phyloP scores from a whole-genome alignment of 345 rosid genomes.

The Iberis pinnata region DNA sequence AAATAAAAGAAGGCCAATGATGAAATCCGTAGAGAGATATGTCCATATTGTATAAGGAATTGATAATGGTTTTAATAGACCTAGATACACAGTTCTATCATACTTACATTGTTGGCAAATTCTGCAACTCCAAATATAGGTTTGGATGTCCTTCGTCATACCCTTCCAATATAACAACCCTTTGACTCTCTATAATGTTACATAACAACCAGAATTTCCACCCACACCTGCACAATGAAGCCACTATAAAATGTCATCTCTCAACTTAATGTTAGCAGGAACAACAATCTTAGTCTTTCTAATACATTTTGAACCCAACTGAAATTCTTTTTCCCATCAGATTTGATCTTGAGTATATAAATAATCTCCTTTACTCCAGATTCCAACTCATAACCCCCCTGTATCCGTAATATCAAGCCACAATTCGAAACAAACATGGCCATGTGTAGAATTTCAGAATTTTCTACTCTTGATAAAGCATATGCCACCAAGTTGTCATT shows the following conservation, averaged over 20 bases:
- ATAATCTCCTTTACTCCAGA: too few relatives aligned
- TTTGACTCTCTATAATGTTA: too few relatives aligned
- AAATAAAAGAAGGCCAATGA: neutral
- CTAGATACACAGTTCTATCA: neutral
- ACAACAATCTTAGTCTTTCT: too few relatives aligned
- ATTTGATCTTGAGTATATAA: too few relatives aligned
- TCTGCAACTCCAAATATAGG: neutral
- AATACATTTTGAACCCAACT: too few relatives aligned
- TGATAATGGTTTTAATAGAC: neutral
- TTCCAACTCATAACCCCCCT: neutral
- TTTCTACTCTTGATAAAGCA: neutral
- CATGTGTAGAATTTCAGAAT: neutral
- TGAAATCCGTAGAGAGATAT: neutral
- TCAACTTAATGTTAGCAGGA: too few relatives aligned
- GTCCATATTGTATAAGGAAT: neutral
- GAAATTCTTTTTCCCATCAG: too few relatives aligned
- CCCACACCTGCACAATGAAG: too few relatives aligned
- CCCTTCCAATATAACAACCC: neutral
- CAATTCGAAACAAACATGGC: neutral
- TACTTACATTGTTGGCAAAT: neutral
- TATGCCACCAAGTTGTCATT: neutral
- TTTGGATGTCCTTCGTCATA: neutral
- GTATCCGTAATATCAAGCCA: neutral
- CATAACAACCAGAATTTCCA: too few relatives aligned
- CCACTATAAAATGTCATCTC: too few relatives aligned